phyloP scores from a whole-genome alignment of 2,329 filamentous ascomycete species.

The Epichloe aotearoae region DNA sequence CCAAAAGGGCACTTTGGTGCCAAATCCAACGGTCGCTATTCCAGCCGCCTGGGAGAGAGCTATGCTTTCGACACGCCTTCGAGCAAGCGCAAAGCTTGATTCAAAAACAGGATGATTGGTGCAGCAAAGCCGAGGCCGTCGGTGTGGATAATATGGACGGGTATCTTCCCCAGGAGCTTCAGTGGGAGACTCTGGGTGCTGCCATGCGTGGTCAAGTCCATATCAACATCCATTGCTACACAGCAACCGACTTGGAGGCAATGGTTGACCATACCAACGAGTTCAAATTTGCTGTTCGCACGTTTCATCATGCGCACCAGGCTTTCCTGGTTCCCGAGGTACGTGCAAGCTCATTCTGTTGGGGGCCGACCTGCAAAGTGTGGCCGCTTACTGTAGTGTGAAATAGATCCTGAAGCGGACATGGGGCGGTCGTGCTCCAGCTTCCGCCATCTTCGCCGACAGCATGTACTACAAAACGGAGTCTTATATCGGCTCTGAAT shows the following conservation, averaged over 20 bases:
- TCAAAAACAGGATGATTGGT: slow-evolving; percentile 56
- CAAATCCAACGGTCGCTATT: slow-evolving; percentile 30
- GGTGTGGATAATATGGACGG: slow-evolving; percentile 37
- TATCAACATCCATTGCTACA: slow-evolving; percentile 62
- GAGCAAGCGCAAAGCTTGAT: slow-evolving; percentile 46
- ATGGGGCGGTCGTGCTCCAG: slow-evolving; percentile 40
- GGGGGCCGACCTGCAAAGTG: background rate
- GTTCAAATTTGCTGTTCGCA: slow-evolving; percentile 52
- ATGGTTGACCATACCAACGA: slow-evolving; percentile 60
- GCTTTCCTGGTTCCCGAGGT: slow-evolving; percentile 54
- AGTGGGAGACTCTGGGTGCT: slow-evolving; percentile 50
- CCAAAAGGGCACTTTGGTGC: slow-evolving; percentile 44
- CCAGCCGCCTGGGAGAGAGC: slow-evolving; percentile 53
- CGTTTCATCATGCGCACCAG: slow-evolving; percentile 59
- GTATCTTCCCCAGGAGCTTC: slow-evolving; percentile 51
- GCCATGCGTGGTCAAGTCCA: slow-evolving; percentile 54
- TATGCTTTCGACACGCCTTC: slow-evolving; percentile 55
- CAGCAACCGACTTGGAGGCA: slow-evolving; percentile 52
- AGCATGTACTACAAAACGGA: slow-evolving; percentile 64
- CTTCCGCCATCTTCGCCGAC: slow-evolving; percentile 53
- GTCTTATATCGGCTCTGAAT: slow-evolving; percentile 49
- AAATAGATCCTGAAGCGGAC: slow-evolving; percentile 39
- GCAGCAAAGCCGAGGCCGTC: slow-evolving; percentile 35
- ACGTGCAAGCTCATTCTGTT: slow-evolving; percentile 5
- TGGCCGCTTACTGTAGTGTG: background rate